Evolutionary conservation across 805 yeast species (phyloP).

Genomic region (Saccharomycopsis fodiens): DNA sequence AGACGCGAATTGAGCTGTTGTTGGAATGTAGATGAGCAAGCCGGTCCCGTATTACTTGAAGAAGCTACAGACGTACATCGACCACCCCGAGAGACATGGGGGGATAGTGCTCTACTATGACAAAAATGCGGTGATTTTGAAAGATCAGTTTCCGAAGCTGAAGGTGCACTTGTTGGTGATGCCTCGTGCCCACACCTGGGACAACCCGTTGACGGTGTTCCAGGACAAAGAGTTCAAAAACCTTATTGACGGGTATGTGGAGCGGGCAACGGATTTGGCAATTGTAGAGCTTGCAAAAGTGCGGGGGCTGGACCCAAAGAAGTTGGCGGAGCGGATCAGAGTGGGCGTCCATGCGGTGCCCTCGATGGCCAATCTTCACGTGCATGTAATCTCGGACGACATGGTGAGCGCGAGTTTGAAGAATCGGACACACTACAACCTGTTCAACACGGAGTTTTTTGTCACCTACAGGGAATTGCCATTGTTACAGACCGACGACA

Average conservation of each 20-base stretch:
- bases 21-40: background rate
- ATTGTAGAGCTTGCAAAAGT: background rate
- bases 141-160: conserved; percentile 6
- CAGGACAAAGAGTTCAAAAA: conserved; percentile 1
- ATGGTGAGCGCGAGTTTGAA: conserved; percentile 48
- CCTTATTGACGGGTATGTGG: background rate
- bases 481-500: conserved; percentile 34
- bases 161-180: conserved; percentile 6
- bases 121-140: conserved; percentile 1
- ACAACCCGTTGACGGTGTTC: conserved; percentile 4
- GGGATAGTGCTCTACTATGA: conserved; percentile 3
- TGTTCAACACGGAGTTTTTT: conserved; percentile 62
- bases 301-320: background rate
- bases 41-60: background rate
- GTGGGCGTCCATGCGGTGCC: conserved; percentile 70
- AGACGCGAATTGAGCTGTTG: too few species aligned
- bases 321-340: conserved; percentile 15
- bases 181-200: background rate
- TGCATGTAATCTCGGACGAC: conserved; percentile 67
- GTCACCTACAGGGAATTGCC: conserved; percentile 47
- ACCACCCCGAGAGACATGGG: background rate
- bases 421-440: conserved; percentile 58
- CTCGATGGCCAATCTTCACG: conserved; percentile 59
- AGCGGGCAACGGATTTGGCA: background rate
- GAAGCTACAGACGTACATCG: background rate